Conservation (phyloP, 768 basidiomycete genomes). For the Termitomyces sp. region DNA sequence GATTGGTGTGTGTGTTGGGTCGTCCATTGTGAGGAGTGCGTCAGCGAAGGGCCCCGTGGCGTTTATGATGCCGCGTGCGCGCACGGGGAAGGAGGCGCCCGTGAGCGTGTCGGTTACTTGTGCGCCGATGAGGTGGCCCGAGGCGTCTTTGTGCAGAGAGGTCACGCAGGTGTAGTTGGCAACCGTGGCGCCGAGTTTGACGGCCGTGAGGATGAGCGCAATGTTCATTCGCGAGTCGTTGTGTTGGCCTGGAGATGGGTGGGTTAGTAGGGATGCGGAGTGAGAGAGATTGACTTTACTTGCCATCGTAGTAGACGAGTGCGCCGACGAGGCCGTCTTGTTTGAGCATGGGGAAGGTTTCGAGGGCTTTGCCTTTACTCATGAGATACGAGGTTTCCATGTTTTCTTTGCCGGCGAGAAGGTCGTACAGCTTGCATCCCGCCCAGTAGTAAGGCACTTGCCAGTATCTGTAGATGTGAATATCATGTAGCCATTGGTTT, state of each 20-base stretch:
- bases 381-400: slow-evolving; percentile 96
- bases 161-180: slow-evolving; percentile 91
- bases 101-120: slow-evolving; percentile 78
- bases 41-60: slow-evolving; percentile 96
- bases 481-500: too few relatives aligned
- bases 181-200: slow-evolving; percentile 82
- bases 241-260: slow-evolving; percentile 68
- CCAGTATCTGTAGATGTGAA: slow-evolving; percentile 64
- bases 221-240: slow-evolving; percentile 99
- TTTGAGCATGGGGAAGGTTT: slow-evolving; percentile 97
- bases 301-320: slow-evolving; percentile 96
- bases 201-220: slow-evolving; percentile 90
- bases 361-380: slow-evolving; percentile 89
- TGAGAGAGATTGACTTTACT: background rate
- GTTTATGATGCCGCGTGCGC: slow-evolving; percentile 90
- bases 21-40: slow-evolving; percentile 75
- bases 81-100: slow-evolving; percentile 76
- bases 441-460: slow-evolving; percentile 95
- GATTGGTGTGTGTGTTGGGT: slow-evolving; percentile 73
- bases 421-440: slow-evolving; percentile 94
- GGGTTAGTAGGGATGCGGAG: slow-evolving; percentile 20
- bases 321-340: slow-evolving; percentile 88
- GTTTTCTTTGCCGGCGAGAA: slow-evolving; percentile 93
- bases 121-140: slow-evolving; percentile 68
- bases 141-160: slow-evolving; percentile 58